Evolutionary conservation across 2,329 filamentous ascomycete species (phyloP).

Genomic region (Botrytis tulipae): DNA sequence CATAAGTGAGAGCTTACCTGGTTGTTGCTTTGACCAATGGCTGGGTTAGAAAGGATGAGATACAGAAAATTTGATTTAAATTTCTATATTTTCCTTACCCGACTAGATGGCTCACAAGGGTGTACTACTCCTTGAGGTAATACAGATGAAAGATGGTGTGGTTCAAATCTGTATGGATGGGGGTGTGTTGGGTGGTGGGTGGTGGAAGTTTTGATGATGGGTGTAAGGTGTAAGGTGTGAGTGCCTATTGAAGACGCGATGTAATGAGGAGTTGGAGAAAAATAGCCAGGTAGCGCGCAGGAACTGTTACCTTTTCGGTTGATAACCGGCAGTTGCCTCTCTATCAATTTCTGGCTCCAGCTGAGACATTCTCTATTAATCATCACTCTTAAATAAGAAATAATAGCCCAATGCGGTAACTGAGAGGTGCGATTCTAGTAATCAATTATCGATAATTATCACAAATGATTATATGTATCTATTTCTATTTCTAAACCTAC

Average conservation of each 20-base stretch:
- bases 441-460: background rate
- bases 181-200: background rate
- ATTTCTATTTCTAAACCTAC: background rate
- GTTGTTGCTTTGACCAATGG: conserved; percentile 1
- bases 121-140: conserved; percentile 10
- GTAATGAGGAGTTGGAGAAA: conserved; percentile 7
- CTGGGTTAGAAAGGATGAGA: background rate
- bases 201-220: conserved; percentile 5
- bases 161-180: conserved; percentile 12
- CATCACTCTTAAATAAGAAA: background rate
- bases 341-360: background rate
- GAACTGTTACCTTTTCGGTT: conserved; percentile 8
- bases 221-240: background rate
- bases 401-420: background rate
- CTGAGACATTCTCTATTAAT: background rate
- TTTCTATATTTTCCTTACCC: conserved; percentile 7
- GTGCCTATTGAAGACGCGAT: conserved; percentile 10
- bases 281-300: conserved; percentile 1
- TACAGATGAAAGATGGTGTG: conserved; percentile 11
- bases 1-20: background rate
- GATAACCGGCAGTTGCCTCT: conserved; percentile 2
- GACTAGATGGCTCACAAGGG: conserved; percentile 21
- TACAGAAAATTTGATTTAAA: conserved; percentile 4
- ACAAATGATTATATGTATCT: background rate
- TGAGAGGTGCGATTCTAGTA: background rate